A percentile compares a stretch with the other conserved stretches of the same genome.
Conservation (phyloP, 139 green algal genomes). For the Asterochloris erici region DNA sequence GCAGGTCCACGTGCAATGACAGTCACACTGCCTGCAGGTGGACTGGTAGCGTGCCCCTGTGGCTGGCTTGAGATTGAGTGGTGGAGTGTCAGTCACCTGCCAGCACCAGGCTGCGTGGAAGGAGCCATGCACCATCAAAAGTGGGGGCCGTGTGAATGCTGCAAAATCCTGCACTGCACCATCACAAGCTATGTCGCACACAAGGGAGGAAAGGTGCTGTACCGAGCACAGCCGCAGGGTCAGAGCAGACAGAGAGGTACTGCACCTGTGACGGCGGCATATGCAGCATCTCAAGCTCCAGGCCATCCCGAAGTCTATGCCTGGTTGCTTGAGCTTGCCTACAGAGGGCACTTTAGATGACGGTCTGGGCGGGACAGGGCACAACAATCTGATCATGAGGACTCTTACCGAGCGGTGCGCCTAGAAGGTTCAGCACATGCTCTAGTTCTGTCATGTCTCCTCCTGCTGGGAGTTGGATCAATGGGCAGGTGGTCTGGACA, state of each 20-base stretch:
- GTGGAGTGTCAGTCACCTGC: slow-evolving; percentile 24
- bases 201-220: neutral
- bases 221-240: neutral
- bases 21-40: no score
- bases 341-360: no score
- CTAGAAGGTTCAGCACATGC: neutral
- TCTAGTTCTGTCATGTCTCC: neutral
- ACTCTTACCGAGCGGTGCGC: neutral
- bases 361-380: no score
- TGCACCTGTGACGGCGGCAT: neutral
- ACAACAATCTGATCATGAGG: neutral
- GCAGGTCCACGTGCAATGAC: no score
- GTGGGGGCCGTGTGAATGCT: slow-evolving; percentile 34
- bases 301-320: slow-evolving; percentile 8
- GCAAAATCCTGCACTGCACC: neutral
- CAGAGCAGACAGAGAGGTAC: neutral
- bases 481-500: neutral
- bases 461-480: neutral
- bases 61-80: no score
- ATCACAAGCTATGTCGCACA: neutral
- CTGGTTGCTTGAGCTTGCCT: neutral
- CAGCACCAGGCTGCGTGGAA: slow-evolving; percentile 93
- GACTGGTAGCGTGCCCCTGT: no score
- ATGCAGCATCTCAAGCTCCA: slow-evolving; percentile 3
- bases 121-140: slow-evolving; percentile 88